These are phyloP conservation scores for Parathielavia appendiculata DNA, from an alignment of 495 filamentous ascomycete species.

Conservation along the genomic window DNA sequence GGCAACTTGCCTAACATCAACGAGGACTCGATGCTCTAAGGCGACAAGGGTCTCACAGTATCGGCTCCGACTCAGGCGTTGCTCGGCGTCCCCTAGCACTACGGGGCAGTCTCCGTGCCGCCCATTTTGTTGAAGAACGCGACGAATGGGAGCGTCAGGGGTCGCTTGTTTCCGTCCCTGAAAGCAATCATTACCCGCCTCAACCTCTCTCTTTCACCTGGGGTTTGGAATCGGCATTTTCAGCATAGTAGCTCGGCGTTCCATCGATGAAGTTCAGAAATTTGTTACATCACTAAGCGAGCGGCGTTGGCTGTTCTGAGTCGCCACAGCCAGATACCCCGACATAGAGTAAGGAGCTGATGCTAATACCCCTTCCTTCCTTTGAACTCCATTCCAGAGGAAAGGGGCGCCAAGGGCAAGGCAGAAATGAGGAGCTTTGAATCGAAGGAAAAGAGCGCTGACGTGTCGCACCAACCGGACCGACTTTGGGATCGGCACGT, in stretches of 20 bases:
- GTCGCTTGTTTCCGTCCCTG: neutral
- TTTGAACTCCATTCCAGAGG: conserved; percentile 13
- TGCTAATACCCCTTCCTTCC: conserved; percentile 24
- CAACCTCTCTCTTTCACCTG: conserved; percentile 2
- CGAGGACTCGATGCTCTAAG: conserved; percentile 43
- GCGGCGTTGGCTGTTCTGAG: conserved; percentile 17
- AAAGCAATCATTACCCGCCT: conserved; percentile 2
- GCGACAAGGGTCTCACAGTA: neutral
- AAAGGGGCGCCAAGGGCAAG: neutral
- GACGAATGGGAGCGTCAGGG: neutral
- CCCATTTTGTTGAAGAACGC: neutral
- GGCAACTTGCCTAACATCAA: conserved; percentile 42
- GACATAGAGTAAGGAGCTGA: conserved; percentile 24
- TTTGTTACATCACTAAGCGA: conserved; percentile 23
- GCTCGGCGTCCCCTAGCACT: neutral
- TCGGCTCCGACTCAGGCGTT: neutral
- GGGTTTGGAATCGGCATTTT: conserved; percentile 20
- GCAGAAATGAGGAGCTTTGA: neutral
- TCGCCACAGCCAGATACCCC: conserved; percentile 25
- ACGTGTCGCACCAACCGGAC: neutral
- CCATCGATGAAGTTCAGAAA: conserved; percentile 9
- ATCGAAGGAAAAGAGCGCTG: neutral
- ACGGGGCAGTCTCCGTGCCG: too few relatives aligned
- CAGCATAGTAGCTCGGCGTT: conserved; percentile 30
- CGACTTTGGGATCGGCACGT: neutral